Conservation (phyloP, 768 basidiomycete genomes). For the Russula vinacea region DNA sequence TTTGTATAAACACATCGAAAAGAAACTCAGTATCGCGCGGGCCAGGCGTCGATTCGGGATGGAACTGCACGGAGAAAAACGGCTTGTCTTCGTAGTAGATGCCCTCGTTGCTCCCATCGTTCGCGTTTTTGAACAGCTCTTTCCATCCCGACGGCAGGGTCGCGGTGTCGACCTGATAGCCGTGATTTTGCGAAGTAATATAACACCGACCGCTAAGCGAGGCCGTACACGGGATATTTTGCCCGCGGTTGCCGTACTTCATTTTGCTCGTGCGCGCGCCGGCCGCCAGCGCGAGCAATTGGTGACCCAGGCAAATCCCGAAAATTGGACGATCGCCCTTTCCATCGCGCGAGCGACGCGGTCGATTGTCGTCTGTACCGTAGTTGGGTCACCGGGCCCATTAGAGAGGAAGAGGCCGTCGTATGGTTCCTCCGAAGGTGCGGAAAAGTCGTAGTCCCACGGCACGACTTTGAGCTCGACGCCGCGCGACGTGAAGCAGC, state of each 20-base stretch:
- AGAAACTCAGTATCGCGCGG: constrained; percentile 98
- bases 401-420: constrained; percentile 98
- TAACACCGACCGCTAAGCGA: constrained; percentile 93
- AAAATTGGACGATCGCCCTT: constrained; percentile 83
- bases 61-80: constrained; percentile 97
- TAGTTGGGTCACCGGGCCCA: constrained; percentile 94
- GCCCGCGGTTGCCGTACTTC: constrained; percentile 99
- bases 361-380: constrained; percentile 67
- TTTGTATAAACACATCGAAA: constrained; percentile 95
- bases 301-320: constrained; percentile 98
- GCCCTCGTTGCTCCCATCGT: constrained; percentile 96
- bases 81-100: constrained; percentile 91
- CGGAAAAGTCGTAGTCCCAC: constrained; percentile 90
- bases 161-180: constrained; percentile 85
- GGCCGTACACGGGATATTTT: constrained; percentile 97
- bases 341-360: constrained; percentile 65
- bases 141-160: constrained; percentile 82
- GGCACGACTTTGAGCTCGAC: constrained; percentile 96
- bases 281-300: constrained; percentile 90
- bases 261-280: constrained; percentile 96
- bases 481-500: constrained; percentile 90
- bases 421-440: constrained; percentile 40
- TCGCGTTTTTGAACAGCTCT: constrained; percentile 93
- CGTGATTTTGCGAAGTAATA: constrained; percentile 99
- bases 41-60: constrained; percentile 69